These are phyloP conservation scores for Crassisporium funariophilum DNA, from an alignment of 768 basidiomycete genomes.

Conservation along the genomic window DNA sequence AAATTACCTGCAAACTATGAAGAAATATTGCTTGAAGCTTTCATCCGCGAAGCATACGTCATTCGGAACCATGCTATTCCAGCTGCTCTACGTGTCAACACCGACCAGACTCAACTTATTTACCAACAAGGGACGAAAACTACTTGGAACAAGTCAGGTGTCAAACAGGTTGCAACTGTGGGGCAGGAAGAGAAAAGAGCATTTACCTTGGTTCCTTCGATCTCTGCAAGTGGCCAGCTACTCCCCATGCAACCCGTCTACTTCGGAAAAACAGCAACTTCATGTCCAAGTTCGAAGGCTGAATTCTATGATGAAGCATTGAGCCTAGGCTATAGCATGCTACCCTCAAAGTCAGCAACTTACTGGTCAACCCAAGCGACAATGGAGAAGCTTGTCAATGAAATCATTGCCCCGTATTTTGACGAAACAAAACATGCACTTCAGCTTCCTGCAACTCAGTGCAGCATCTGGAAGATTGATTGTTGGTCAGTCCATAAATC, in stretches of 20 bases:
- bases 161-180: constrained; percentile 35
- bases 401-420: constrained; percentile 35
- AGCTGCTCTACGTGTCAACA: constrained; percentile 30
- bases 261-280: constrained; percentile 25
- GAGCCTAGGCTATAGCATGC: constrained; percentile 23
- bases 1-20: constrained; percentile 35
- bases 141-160: constrained; percentile 31
- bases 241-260: constrained; percentile 44
- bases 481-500: constrained; percentile 39
- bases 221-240: constrained; percentile 30
- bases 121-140: constrained; percentile 23
- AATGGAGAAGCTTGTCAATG: constrained; percentile 30
- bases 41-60: constrained; percentile 23
- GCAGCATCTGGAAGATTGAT: constrained; percentile 33
- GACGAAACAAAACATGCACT: constrained; percentile 14
- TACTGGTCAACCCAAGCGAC: constrained; percentile 30
- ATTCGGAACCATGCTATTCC: constrained; percentile 30
- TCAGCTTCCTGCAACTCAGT: constrained; percentile 19
- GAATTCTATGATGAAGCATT: constrained; percentile 21
- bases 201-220: constrained; percentile 36
- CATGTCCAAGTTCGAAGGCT: constrained; percentile 20
- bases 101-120: constrained; percentile 37
- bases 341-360: constrained; percentile 23
- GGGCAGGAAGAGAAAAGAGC: constrained; percentile 45
- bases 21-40: constrained; percentile 13